A percentile compares a stretch with the other conserved stretches of the same genome.
Evolutionary conservation across 805 yeast genomes (phyloP).

Genomic region (Saturnispora sanitii): DNA sequence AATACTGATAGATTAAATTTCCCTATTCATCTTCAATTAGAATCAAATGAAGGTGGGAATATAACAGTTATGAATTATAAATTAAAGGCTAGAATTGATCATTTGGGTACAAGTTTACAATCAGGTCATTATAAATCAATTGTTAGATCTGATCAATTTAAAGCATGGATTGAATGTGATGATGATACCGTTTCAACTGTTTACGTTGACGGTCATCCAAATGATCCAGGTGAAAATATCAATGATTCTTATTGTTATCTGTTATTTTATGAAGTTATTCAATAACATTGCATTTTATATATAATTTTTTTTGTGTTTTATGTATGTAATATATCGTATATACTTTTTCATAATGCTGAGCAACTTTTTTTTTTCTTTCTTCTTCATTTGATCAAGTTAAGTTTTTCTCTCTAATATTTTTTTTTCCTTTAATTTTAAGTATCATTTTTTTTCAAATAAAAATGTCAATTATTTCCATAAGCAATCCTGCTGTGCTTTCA

Average conservation of each 20-base stretch:
- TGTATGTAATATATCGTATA: no score
- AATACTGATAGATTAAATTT: slow-evolving; percentile 17
- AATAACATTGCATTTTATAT: no score
- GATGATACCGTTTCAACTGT: slow-evolving; percentile 49
- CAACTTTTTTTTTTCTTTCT: background rate
- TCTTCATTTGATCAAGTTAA: background rate
- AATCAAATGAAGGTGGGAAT: slow-evolving; percentile 29
- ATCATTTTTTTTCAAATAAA: background rate
- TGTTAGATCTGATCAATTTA: slow-evolving; percentile 39
- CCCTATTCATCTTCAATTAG: slow-evolving; percentile 25
- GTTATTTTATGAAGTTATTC: slow-evolving; percentile 38
- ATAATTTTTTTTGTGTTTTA: no score
- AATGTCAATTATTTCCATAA: slow-evolving; percentile 24
- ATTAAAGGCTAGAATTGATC: slow-evolving; percentile 58
- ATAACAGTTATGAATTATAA: slow-evolving; percentile 39
- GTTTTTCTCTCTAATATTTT: background rate
- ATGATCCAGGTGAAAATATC: slow-evolving; percentile 15
- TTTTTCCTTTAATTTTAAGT: background rate
- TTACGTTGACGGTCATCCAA: slow-evolving; percentile 28
- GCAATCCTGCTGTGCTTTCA: slow-evolving; percentile 15
- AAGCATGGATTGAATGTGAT: slow-evolving; percentile 63
- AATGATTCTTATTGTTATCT: slow-evolving; percentile 54
- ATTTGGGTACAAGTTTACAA: slow-evolving; percentile 49
- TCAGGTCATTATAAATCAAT: slow-evolving; percentile 73
- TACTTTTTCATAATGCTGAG: background rate